Evolutionary conservation across 306 rosid species (phyloP).

Genomic region (Albizia julibrissin): DNA sequence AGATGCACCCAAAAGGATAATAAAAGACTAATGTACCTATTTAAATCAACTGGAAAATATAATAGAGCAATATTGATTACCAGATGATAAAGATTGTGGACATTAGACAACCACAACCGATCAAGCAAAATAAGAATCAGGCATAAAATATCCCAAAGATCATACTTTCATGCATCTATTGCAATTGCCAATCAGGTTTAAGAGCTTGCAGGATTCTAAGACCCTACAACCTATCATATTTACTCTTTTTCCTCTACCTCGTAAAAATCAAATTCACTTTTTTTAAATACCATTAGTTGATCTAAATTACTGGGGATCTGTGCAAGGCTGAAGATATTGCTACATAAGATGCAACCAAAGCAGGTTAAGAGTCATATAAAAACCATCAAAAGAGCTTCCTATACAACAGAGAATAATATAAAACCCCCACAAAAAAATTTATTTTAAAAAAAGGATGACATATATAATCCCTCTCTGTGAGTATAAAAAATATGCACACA

Average conservation of each 20-base stretch:
- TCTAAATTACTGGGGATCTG: not conserved
- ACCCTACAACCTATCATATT: too few species aligned
- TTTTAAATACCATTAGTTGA: not conserved
- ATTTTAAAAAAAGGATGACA: slow-evolving; percentile 1
- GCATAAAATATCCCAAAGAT: not conserved
- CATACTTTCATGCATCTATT: not conserved
- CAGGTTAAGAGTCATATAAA: not conserved
- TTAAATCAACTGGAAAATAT: not conserved
- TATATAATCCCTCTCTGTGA: not conserved
- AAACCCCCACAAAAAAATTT: too few species aligned
- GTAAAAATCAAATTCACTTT: not conserved
- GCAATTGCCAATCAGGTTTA: not conserved
- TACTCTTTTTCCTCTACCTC: not conserved
- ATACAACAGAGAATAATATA: not conserved
- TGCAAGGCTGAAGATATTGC: not conserved
- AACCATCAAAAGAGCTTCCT: not conserved
- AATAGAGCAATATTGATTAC: not conserved
- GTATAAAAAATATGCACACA: slow-evolving; percentile 12
- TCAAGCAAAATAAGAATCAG: not conserved
- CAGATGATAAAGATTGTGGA: not conserved
- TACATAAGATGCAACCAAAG: not conserved
- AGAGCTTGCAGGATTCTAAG: not conserved
- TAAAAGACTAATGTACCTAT: slow-evolving; percentile 8
- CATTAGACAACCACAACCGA: not conserved
- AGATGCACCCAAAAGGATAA: not conserved